Base-by-base conservation (phyloP, 2,329 filamentous ascomycete genomes). In the Cytospora schulzeri region DNA sequence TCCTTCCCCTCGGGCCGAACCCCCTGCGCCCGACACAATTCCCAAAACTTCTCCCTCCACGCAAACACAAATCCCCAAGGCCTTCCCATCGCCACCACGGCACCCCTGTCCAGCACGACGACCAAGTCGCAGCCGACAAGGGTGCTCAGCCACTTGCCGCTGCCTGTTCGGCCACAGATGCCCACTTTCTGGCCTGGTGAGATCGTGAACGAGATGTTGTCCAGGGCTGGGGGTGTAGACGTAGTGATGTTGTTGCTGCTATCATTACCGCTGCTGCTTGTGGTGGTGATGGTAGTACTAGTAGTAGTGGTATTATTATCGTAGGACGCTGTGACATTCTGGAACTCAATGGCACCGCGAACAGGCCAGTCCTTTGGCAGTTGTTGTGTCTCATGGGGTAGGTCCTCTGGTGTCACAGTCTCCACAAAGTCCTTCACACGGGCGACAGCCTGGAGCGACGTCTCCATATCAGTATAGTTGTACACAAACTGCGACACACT, bases 71-170 rank as follows among this genome's bases (percentile, higher is more conserved):
- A 17, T 19, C 63, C 53, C 45, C 28, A 17, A 19, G 63, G 63
- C 8, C 33, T 28, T 3, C 60, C 60, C 52, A 62, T 54, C 59
- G 62, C 63, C 7, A 60, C 63, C 19, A 65, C 33, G 71, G 67
- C 1, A 70, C 78, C 77, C 54, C 74, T 62, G 66, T 83, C 79
- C 71, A 85, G 77, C 2, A 85, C 80, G 1, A 79, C 74, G 38
- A 85, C 77, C 54, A 74, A 77, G 70, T 85, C 81, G 71, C 81
- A 84, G 65, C 80, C 80, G 53, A 80, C 73, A 35, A 84, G 80
- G 0, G 79, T 83, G 9, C 76, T 68, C 26, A 78, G 66, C 1
- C 73, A 73, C 63, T 76, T 73, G 29, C 71, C 72, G 48, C 70
- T 71, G 22, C 74, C 76, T 0, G 75, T 76, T 3, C 76, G 69